Base-by-base conservation (phyloP, 2,329 filamentous ascomycete species). In the Phialophora chinensis region DNA sequence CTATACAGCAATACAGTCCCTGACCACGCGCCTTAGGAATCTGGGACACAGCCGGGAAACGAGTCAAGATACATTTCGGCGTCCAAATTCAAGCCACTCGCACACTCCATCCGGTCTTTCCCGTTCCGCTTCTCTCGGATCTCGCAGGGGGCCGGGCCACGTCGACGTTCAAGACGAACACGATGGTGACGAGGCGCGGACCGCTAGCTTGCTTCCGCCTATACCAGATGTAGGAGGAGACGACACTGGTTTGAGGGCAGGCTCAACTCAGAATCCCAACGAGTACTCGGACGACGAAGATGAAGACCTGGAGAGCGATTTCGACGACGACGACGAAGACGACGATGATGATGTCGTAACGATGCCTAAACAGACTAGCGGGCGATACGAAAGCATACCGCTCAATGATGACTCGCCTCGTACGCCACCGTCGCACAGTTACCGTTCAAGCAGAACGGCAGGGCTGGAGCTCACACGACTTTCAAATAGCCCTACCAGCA, bases 71-170 rank as follows among this genome's bases (percentile, higher is more conserved):
- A 67, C 38, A 20, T 25, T 61, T 12, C 6, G 8, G 20, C 59
- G 49, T 27, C 59, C 59, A 17, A 44, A 11, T 20, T 61, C 59
- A 11, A 54, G 29, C 4, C 60, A 55, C 12, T 62, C 60, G 27
- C 53, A 25, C 8, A 20, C 62, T 20, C 33, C 23, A 3, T 59
- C 62, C n/a, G 62, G 62, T 27, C 33, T 65, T 5, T 60, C 75
- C 57, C 75, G 77, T 38, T 77, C 78, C 38, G 65, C 79, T 7
- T 79, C 79, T 2, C 76, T 81, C 14, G 79, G 79, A 59, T 76
- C 78, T 10, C 75, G 79, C 27, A 75, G 78, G 31, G 78, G 78
- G 0, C 80, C 80, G 38, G 79, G 78, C 23, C 77, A 80, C 63
- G 62, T 69, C 7, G 42, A 50, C 70, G 71, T 61, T 71, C 74